Percentiles rank a stretch among this genome's conserved stretches.
These are phyloP conservation scores for Ramichloridium luteum DNA, from an alignment of 2,329 filamentous ascomycete species.

Conservation along the genomic window DNA sequence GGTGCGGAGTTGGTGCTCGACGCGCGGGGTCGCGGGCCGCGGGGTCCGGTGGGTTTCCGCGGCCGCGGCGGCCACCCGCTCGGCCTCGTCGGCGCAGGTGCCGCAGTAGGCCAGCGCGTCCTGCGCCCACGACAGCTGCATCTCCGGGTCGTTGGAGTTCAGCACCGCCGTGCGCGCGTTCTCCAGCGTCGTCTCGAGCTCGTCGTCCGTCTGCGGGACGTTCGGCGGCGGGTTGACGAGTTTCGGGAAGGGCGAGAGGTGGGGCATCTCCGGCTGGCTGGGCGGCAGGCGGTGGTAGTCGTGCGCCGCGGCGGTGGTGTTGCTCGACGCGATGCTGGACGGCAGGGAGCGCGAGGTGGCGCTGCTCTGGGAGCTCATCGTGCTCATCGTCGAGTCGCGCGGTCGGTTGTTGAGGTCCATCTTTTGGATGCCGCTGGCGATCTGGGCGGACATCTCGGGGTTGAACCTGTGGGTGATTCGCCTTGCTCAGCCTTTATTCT, in stretches of 20 bases:
- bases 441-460: slow-evolving; percentile 84
- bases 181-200: slow-evolving; percentile 83
- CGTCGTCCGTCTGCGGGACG: slow-evolving; percentile 84
- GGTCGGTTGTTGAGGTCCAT: slow-evolving; percentile 47
- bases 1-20: slow-evolving; percentile 75
- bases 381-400: slow-evolving; percentile 14
- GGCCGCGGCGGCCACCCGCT: slow-evolving; percentile 46
- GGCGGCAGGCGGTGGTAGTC: neutral
- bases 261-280: slow-evolving; percentile 37
- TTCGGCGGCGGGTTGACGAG: slow-evolving; percentile 68
- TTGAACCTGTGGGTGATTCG: slow-evolving; percentile 19
- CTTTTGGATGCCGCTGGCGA: slow-evolving; percentile 85
- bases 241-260: slow-evolving; percentile 85
- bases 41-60: slow-evolving; percentile 15
- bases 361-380: slow-evolving; percentile 25
- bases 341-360: neutral
- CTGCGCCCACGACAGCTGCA: slow-evolving; percentile 94
- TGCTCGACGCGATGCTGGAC: neutral
- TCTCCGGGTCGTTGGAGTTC: slow-evolving; percentile 86
- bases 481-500: too few relatives aligned
- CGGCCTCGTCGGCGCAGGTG: slow-evolving; percentile 63
- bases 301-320: neutral
- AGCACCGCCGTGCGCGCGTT: slow-evolving; percentile 72
- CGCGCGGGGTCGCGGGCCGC: slow-evolving; percentile 66
- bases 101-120: slow-evolving; percentile 85